Evolutionary conservation across 2,329 filamentous ascomycete genomes (phyloP).

Genomic region (Talaromyces sp.): DNA sequence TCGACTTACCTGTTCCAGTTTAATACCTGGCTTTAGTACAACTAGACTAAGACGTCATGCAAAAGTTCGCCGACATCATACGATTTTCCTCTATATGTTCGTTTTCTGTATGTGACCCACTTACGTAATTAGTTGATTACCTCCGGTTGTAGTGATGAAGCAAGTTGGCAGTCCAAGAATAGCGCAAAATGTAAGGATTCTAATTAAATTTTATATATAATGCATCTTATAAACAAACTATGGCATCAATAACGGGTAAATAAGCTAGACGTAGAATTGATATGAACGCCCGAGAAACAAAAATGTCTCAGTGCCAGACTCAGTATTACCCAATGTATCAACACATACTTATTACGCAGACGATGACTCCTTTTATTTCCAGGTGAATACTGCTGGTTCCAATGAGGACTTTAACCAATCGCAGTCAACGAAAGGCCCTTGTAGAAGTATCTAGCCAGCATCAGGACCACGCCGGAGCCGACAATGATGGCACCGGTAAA

Average conservation of each 20-base stretch:
- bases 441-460: background rate
- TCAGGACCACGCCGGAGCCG: background rate
- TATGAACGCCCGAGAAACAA: background rate
- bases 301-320: background rate
- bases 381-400: background rate
- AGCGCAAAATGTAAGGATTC: background rate
- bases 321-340: background rate
- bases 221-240: background rate
- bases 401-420: background rate
- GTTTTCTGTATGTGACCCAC: no score
- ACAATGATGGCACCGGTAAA: slow-evolving; percentile 2
- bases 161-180: background rate
- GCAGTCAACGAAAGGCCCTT: background rate
- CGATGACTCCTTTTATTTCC: background rate
- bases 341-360: background rate
- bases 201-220: background rate
- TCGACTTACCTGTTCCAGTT: no score
- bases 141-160: no score
- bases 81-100: no score
- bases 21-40: no score
- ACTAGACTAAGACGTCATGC: no score
- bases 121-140: no score
- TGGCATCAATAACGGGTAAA: background rate
- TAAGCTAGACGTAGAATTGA: background rate
- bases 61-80: no score